Base-by-base conservation (phyloP, 225 moss, liverwort and hornwort species). In the Pleurozium schreberi region DNA sequence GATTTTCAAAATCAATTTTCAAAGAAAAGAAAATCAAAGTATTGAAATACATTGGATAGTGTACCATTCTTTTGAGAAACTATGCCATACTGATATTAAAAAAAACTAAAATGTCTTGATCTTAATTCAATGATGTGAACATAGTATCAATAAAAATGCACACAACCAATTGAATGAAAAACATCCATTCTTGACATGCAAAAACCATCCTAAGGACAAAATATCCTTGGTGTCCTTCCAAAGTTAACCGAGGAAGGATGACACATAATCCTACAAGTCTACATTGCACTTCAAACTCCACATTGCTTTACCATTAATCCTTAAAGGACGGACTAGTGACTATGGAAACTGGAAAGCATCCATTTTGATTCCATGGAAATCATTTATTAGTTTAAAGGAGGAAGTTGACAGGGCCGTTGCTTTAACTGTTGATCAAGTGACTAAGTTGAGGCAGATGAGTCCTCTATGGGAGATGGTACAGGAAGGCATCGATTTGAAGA, bases 401-500 rank as follows among this genome's bases (percentile, higher is more conserved):
- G 98, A 99, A 89, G 90, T 97, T 28, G 96, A 99, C 88, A 95
- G 90, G 91, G 97, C 98, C 50, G 53, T 97, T 34, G 87, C 90
- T 60, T 92, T 99, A 21, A 97, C 97, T 31, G 96, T 99, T 40
- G 95, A 96, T 80, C 95, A 93, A 88, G 98, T 99, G 82, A 92
- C 95, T 43, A 96, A 99, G 92, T 91, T 99, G 88, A 92, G 97
- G 89, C 81, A 96, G 89, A 96, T 99, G 97, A 99, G 98, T 80
- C 98, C 98, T 45, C 90, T 99, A 5, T 99, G 98, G 98, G 98
- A 97, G 90, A 99, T 99, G 98, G 98, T 99, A 26, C 98, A 99
- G 91, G 98, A 99, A 88, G 98, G 98, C 68, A 96, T 99, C 62
- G 98, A 99, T 87, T 81, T 99, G 91, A 99, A 96, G 93, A 97